Percentiles rank a stretch among this genome's conserved stretches.
phyloP scores from a whole-genome alignment of 768 basidiomycete genomes.

The Wakefieldia striispora region DNA sequence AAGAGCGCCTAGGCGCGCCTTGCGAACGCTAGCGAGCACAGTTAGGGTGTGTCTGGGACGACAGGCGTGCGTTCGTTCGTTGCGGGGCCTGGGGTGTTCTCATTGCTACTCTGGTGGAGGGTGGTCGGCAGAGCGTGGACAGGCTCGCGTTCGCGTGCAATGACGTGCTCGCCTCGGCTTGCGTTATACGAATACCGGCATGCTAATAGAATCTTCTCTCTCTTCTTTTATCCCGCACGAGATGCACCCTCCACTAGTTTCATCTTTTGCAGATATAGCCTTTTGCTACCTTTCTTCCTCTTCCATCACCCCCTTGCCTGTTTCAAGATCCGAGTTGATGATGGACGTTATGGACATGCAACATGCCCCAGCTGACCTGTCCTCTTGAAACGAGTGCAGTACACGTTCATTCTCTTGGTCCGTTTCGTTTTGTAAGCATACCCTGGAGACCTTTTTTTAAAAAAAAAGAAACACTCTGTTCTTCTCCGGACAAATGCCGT shows the following conservation, averaged over 20 bases:
- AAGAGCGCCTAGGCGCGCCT: constrained; percentile 12
- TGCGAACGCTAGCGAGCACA: constrained; percentile 26
- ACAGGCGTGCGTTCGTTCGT: constrained; percentile 11
- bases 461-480: no score
- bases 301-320: no score
- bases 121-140: neutral
- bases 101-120: constrained; percentile 22
- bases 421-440: constrained; percentile 13
- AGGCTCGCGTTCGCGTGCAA: neutral
- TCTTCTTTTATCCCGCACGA: constrained; percentile 5
- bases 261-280: constrained; percentile 2
- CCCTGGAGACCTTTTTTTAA: constrained; percentile 2
- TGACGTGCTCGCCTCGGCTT: constrained; percentile 3
- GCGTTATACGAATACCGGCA: constrained; percentile 20
- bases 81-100: constrained; percentile 21
- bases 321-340: constrained; percentile 12
- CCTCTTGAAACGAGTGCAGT: constrained; percentile 12
- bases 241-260: neutral
- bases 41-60: constrained; percentile 15
- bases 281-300: neutral
- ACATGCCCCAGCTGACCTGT: constrained; percentile 15
- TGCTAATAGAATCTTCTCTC: constrained; percentile 15
- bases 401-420: constrained; percentile 18
- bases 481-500: neutral
- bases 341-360: constrained; percentile 24